Conservation (phyloP, 306 rosid species). For the Biancaea sappan region DNA sequence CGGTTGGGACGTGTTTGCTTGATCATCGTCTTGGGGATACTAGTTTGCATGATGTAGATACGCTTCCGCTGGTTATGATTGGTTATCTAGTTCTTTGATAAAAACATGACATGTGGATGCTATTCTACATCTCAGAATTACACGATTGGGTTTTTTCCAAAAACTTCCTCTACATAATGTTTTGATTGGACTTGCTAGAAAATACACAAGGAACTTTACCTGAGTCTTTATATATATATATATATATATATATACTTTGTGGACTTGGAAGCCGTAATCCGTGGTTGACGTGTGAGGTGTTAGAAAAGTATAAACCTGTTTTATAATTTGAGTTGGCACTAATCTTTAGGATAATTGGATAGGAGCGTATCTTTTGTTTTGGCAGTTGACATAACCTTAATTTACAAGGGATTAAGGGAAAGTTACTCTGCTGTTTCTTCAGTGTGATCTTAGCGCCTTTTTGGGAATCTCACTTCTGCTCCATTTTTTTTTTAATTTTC, state of each 20-base stretch:
- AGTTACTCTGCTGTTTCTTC: constrained; percentile 6
- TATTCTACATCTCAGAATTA: too few species aligned
- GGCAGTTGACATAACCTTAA: neutral
- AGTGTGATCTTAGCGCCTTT: constrained; percentile 1
- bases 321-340: constrained; percentile 3
- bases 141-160: too few species aligned
- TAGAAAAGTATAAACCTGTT: neutral
- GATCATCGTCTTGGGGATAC: constrained; percentile 18
- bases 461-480: neutral
- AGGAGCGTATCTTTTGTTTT: neutral
- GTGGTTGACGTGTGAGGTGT: constrained; percentile 23
- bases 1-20: constrained; percentile 27
- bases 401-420: neutral
- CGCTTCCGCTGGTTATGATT: constrained; percentile 2
- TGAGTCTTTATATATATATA: neutral
- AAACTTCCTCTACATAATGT: too few species aligned
- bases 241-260: neutral
- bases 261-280: neutral
- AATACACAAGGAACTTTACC: neutral
- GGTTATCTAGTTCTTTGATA: neutral
- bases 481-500: neutral
- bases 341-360: neutral
- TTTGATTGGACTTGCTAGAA: neutral
- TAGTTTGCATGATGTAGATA: constrained; percentile 14
- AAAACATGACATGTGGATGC: too few species aligned